These are phyloP conservation scores for Phanerochaete carnosa DNA, from an alignment of 768 basidiomycete genomes.

Conservation along the genomic window DNA sequence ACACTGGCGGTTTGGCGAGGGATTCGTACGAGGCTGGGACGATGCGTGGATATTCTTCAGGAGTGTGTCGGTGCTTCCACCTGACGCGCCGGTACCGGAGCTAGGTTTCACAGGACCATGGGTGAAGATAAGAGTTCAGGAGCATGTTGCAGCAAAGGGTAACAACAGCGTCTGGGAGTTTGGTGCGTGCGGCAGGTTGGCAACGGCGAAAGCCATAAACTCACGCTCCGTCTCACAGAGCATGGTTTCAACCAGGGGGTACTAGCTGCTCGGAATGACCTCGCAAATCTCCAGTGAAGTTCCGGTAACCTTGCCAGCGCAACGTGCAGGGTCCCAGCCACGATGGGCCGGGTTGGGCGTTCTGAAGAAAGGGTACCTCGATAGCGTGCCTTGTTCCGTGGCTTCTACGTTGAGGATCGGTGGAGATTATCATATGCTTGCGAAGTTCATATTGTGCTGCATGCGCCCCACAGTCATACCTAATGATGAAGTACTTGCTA, in stretches of 20 bases:
- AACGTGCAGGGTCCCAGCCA: neutral
- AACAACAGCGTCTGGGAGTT: constrained; percentile 61
- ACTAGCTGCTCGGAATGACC: constrained; percentile 1
- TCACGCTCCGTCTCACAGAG: constrained; percentile 1
- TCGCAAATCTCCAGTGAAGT: neutral
- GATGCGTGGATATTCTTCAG: constrained; percentile 59
- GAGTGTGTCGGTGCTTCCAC: constrained; percentile 12
- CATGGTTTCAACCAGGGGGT: constrained; percentile 13
- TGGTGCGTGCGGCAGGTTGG: constrained; percentile 34
- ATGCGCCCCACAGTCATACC: neutral
- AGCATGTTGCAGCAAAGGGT: constrained; percentile 43
- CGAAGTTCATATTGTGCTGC: neutral
- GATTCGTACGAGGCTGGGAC: constrained; percentile 70
- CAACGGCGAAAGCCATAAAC: neutral
- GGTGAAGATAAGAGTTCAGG: constrained; percentile 42
- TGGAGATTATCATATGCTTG: neutral
- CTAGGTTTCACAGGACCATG: constrained; percentile 66
- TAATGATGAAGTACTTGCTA: neutral
- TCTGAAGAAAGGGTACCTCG: neutral
- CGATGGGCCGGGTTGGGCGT: neutral
- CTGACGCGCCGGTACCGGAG: constrained; percentile 38
- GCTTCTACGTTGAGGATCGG: neutral
- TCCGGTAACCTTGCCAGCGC: neutral
- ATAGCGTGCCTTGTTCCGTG: neutral
- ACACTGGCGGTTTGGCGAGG: constrained; percentile 64